Evolutionary conservation across 2,329 filamentous ascomycete species (phyloP).

Genomic region (Penicillium sp.): DNA sequence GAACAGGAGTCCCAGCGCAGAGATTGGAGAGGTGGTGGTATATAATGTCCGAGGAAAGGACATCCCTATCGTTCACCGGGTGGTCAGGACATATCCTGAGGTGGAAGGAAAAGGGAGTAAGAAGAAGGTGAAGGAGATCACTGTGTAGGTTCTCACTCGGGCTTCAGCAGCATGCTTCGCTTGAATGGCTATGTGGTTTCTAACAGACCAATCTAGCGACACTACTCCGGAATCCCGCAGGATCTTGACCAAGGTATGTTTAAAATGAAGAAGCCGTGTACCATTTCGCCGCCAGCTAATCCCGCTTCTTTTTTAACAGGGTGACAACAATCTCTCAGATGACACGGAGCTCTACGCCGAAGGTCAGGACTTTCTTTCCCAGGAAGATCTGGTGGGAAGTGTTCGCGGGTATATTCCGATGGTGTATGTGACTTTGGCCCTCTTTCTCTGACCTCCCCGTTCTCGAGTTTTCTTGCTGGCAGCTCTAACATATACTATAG

Average conservation of each 20-base stretch:
- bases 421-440: constrained; percentile 47
- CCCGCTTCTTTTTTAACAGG: constrained; percentile 38
- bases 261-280: not conserved
- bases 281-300: constrained; percentile 3
- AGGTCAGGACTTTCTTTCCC: constrained; percentile 79
- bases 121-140: constrained; percentile 37
- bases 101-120: constrained; percentile 34
- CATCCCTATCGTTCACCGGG: constrained; percentile 93
- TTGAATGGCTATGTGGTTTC: not conserved
- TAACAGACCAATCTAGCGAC: constrained; percentile 19
- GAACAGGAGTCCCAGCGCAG: constrained; percentile 60
- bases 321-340: constrained; percentile 92
- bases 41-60: constrained; percentile 82
- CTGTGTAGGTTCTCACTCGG: constrained; percentile 32
- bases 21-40: constrained; percentile 70
- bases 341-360: constrained; percentile 75
- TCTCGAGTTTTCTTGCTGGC: too few relatives aligned
- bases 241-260: constrained; percentile 71
- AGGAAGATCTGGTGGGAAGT: constrained; percentile 85
- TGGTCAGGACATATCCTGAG: constrained; percentile 67
- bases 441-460: too few relatives aligned
- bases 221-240: constrained; percentile 41
- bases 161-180: too few relatives aligned
- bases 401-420: constrained; percentile 90
- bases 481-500: too few relatives aligned